These are phyloP conservation scores for Fusarium nygamai DNA, from an alignment of 2,329 filamentous ascomycete genomes.

Conservation along the genomic window DNA sequence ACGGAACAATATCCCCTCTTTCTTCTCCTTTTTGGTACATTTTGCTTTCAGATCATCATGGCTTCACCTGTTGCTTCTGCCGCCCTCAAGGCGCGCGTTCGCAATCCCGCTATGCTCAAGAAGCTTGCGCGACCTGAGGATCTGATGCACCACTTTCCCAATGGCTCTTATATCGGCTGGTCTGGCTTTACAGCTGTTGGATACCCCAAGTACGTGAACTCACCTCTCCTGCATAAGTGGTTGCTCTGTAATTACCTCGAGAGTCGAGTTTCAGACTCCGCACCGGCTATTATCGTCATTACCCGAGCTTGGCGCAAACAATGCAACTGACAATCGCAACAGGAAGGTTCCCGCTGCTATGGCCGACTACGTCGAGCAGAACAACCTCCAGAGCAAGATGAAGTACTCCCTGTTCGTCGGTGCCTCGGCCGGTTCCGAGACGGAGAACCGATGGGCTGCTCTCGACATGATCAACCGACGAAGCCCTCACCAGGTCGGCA, in stretches of 20 bases:
- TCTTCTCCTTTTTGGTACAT: slow-evolving; percentile 17
- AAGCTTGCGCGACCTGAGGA: slow-evolving; percentile 85
- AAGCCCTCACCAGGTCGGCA: slow-evolving; percentile 88
- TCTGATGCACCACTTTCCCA: slow-evolving; percentile 81
- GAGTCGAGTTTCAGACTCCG: background rate
- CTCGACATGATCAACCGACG: slow-evolving; percentile 91
- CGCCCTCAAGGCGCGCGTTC: slow-evolving; percentile 78
- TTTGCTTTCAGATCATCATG: slow-evolving; percentile 47
- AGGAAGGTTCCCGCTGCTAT: slow-evolving; percentile 86
- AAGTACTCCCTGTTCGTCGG: slow-evolving; percentile 90
- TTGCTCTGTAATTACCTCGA: background rate
- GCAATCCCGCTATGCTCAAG: slow-evolving; percentile 79
- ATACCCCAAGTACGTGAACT: slow-evolving; percentile 73
- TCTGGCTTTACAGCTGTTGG: slow-evolving; percentile 91
- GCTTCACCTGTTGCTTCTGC: slow-evolving; percentile 70
- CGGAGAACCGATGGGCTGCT: slow-evolving; percentile 89
- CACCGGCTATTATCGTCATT: slow-evolving; percentile 28
- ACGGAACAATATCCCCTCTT: slow-evolving; percentile 36
- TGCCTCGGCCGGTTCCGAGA: slow-evolving; percentile 89
- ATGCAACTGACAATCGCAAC: background rate
- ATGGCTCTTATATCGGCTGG: slow-evolving; percentile 90
- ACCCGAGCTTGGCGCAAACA: slow-evolving; percentile 28
- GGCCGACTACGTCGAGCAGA: slow-evolving; percentile 89
- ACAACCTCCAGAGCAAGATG: slow-evolving; percentile 82
- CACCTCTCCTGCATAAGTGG: background rate